Evolutionary conservation across 805 yeast genomes (phyloP).

Genomic region (Barnettozyma pratensis): DNA sequence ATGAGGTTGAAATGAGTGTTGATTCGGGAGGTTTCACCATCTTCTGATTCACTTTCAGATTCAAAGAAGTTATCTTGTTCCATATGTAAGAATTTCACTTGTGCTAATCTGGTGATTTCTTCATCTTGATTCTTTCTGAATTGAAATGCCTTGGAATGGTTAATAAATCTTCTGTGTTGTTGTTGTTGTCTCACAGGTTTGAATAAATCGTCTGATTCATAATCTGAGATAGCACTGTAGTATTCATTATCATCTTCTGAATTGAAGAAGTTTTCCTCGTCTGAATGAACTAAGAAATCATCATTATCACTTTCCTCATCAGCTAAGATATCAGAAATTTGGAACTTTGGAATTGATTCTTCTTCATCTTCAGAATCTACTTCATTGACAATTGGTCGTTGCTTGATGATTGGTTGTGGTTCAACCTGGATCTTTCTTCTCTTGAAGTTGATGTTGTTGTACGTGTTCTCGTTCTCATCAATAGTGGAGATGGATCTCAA

Average conservation of each 20-base stretch:
- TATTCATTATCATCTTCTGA: conserved; percentile 25
- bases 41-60: conserved; percentile 13
- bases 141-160: conserved; percentile 7
- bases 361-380: conserved; percentile 4
- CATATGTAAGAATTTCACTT: conserved; percentile 10
- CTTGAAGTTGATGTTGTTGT: conserved; percentile 24
- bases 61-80: conserved; percentile 15
- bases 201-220: conserved; percentile 16
- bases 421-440: conserved; percentile 12
- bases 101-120: conserved; percentile 5
- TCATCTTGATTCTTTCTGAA: conserved; percentile 6
- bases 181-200: not conserved
- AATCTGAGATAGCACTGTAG: conserved; percentile 23
- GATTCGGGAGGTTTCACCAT: conserved; percentile 12
- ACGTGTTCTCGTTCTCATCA: conserved; percentile 26
- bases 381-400: not conserved
- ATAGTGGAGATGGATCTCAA: conserved; percentile 25
- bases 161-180: conserved; percentile 9
- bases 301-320: conserved; percentile 10
- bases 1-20: conserved; percentile 3
- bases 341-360: not conserved
- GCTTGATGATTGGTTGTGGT: conserved; percentile 2
- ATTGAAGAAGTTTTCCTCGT: conserved; percentile 23
- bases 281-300: conserved; percentile 14
- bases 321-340: conserved; percentile 3